Percentiles rank a stretch among this genome's conserved stretches.
Evolutionary conservation across 805 yeast genomes (phyloP).

Genomic region (Yarrowia sp.): DNA sequence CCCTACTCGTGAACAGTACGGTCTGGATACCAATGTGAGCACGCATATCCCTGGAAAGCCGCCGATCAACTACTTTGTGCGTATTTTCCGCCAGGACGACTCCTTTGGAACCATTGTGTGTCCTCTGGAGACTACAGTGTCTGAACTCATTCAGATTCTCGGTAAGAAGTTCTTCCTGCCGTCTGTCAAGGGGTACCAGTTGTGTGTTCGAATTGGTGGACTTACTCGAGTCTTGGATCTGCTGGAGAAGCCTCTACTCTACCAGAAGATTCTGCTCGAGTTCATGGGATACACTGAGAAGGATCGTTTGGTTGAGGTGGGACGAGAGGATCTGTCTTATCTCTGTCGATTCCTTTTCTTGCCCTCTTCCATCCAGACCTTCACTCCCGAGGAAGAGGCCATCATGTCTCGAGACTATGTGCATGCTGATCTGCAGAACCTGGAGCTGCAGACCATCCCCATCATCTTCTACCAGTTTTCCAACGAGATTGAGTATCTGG

Average conservation of each 20-base stretch:
- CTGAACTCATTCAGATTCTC: constrained; percentile 71
- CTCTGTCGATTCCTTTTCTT: constrained; percentile 78
- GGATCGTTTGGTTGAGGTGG: constrained; percentile 80
- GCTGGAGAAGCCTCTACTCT: constrained; percentile 76
- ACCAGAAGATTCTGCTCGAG: constrained; percentile 74
- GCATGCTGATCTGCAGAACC: constrained; percentile 73
- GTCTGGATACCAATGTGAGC: constrained; percentile 14
- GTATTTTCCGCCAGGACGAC: constrained; percentile 83
- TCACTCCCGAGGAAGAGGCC: constrained; percentile 74
- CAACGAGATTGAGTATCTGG: constrained; percentile 77
- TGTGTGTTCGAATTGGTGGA: constrained; percentile 78
- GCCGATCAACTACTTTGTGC: constrained; percentile 51
- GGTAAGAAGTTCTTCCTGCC: constrained; percentile 81
- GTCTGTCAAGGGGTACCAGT: constrained; percentile 72
- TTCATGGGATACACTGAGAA: constrained; percentile 79
- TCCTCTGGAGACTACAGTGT: constrained; percentile 76
- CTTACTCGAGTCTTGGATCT: constrained; percentile 73
- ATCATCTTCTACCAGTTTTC: constrained; percentile 81
- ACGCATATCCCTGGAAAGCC: constrained; percentile 37
- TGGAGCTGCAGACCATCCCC: constrained; percentile 84
- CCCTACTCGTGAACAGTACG: constrained; percentile 38
- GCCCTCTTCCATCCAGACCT: constrained; percentile 64
- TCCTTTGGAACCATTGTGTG: constrained; percentile 85
- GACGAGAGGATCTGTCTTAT: constrained; percentile 82
- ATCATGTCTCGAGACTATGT: constrained; percentile 66